Base-by-base conservation (phyloP, 768 basidiomycete species). In the Cytidiella melzeri region DNA sequence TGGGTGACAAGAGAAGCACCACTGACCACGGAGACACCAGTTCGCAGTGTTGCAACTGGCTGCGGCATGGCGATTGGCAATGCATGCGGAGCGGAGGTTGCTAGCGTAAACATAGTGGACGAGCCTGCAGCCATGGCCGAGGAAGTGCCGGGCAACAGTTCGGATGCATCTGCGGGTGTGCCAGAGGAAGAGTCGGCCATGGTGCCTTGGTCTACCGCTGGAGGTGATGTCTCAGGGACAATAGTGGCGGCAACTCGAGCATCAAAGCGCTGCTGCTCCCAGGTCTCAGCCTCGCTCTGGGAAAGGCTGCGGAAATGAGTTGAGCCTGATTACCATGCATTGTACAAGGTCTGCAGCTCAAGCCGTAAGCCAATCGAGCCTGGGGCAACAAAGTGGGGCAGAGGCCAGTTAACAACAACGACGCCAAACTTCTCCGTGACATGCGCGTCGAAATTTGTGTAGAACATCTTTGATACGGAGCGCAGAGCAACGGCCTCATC, bases 331-430 rank as follows among this genome's bases (percentile, higher is more conserved):
- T 52, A 27, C 53, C 53, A 61, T 2, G 58, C 48, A 15, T 49
- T 39, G 15, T 39, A 50, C 3, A 54, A 41, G 2, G 55, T 18
- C 12, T 48, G 34, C 7, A 59, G 39, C 26, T 59, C 60, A 7
- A 46, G 36, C 23, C 28, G 43, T 9, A 47, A 52, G 11, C 24
- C 43, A n/a, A 61, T 26, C 6, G 28, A 28, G 18, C 56, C 48
- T 1, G 58, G 60, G 11, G 37, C 28, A 6, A 19, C 28, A 51
- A 61, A 60, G 3, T 48, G 36, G 5, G 37, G 15, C 15, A 58
- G 52, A 3, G 58, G 60, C 60, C 60, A 61, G 47, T 45, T 47
- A 24, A 56, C 51, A 21, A 56, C 23, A 23, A 56, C 48, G 18
- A 61, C 30, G 24, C 52, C 42, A 41, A 54, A 38, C 30, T 5